Evolutionary conservation across 768 basidiomycete genomes (phyloP), one percentile per base, ranked within the genome.

Genomic region (Leccinum imitatum): DNA sequence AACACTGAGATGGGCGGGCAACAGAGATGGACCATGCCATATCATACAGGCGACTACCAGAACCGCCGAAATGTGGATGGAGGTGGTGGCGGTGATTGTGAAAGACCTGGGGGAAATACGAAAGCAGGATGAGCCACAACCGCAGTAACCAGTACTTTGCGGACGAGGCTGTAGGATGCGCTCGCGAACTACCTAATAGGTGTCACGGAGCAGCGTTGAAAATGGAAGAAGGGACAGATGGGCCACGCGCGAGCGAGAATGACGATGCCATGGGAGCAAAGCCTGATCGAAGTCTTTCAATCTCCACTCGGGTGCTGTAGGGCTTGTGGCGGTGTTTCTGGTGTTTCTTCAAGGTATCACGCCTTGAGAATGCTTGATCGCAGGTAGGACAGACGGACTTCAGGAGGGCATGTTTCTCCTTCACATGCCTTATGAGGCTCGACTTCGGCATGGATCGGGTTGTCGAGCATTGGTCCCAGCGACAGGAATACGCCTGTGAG

Each of bases 361-460:
- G 30, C 33, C 61, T 62, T 5, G 61, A 57, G n/a, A 63, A 62
- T 3, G 17, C 17, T 31, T 13, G 31, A 9, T n/a, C 1, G 27
- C 61, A 62, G n/a, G 50, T 41, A 6, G 54, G 50, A 27, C 61
- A 62, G 7, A 51, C 35, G 44, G 27, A 53, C 13, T 41, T 53
- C 14, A 62, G 35, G 1, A 44, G 54, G 1, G 31, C n/a, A 4
- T 62, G 61, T 5, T 19, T 35, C 14, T 62, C 61, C 19, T 25
- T 52, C 3, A 52, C 10, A 9, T 63, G 61, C 11, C 61, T 51
- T 46, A 30, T 44, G 13, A 62, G 61, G 21, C 60, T 62, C n/a
- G 60, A 44, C 33, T 44, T 56, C 39, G 1, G 27, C 61, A 63
- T 62, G 0, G 41, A 6, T 13, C 0, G 14, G 9, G 25, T 6